phyloP scores from a whole-genome alignment of 768 basidiomycete genomes.

The Austroboletus eburneus region DNA sequence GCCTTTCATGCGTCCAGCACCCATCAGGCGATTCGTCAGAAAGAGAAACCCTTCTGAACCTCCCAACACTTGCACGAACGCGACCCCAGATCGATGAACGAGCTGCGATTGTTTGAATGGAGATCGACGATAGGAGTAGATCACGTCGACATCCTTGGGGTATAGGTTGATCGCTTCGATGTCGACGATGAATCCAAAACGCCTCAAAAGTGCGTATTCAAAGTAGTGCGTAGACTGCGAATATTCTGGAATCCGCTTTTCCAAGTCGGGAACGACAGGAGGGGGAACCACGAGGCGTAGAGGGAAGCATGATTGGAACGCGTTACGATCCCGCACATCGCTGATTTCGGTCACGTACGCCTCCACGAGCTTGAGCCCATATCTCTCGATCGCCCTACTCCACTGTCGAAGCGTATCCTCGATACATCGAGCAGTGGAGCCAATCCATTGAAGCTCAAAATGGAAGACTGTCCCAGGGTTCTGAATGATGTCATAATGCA shows the following conservation, averaged over 20 bases:
- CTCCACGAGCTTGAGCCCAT: constrained; percentile 89
- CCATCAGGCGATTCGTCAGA: constrained; percentile 84
- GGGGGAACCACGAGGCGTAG: constrained; percentile 74
- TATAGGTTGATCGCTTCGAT: constrained; percentile 77
- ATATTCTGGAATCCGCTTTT: constrained; percentile 63
- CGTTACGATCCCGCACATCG: constrained; percentile 79
- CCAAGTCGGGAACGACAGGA: constrained; percentile 64
- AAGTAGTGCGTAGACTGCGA: constrained; percentile 69
- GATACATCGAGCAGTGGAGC: constrained; percentile 85
- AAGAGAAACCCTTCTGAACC: constrained; percentile 80
- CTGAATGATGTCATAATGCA: constrained; percentile 94
- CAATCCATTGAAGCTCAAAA: constrained; percentile 97
- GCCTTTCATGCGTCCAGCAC: constrained; percentile 56
- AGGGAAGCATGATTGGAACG: constrained; percentile 89
- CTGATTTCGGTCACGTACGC: constrained; percentile 90
- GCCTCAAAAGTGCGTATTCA: constrained; percentile 71
- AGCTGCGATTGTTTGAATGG: constrained; percentile 84
- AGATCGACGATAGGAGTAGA: constrained; percentile 84
- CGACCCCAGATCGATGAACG: constrained; percentile 85
- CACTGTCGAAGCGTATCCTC: constrained; percentile 84
- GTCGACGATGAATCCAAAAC: constrained; percentile 80
- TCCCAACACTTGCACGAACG: constrained; percentile 85
- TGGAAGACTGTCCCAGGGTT: constrained; percentile 95
- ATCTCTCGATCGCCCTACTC: constrained; percentile 79
- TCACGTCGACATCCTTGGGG: constrained; percentile 75